Conservation (phyloP, 495 filamentous ascomycete species). For the Penicillium daleae region DNA sequence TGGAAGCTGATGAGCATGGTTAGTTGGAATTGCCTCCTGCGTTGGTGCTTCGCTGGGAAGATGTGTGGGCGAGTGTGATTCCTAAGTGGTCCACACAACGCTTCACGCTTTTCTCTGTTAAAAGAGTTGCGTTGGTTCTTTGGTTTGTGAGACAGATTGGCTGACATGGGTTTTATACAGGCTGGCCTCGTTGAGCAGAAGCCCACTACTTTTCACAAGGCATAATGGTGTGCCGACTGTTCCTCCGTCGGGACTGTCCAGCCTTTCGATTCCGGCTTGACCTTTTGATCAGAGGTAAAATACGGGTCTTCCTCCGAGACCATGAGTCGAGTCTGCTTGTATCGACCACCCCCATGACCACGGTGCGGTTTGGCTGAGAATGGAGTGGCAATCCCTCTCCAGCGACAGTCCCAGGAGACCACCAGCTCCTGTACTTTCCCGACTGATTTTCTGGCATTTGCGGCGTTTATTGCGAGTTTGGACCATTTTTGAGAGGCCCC, state of each 20-base stretch:
- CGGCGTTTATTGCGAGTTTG: conserved; percentile 40
- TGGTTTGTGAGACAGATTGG: background rate
- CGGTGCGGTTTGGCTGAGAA: background rate
- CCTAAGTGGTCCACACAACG: background rate
- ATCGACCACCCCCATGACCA: background rate
- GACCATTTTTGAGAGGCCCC: conserved; percentile 22
- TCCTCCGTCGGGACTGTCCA: conserved; percentile 6
- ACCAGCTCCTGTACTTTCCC: conserved; percentile 4
- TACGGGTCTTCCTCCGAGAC: background rate
- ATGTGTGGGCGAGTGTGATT: background rate
- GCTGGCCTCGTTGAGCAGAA: conserved; percentile 39
- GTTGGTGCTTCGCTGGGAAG: background rate
- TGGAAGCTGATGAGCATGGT: conserved; percentile 90
- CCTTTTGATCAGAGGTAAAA: background rate
- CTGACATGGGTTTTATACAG: conserved; percentile 15
- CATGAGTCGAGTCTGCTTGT: background rate
- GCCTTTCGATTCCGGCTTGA: background rate
- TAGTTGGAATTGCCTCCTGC: conserved; percentile 33
- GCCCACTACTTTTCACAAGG: conserved; percentile 32
- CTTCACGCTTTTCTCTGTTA: background rate
- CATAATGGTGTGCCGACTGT: conserved; percentile 12
- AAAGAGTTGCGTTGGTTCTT: background rate
- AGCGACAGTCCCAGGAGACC: background rate
- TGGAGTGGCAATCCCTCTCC: background rate
- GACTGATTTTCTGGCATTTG: conserved; percentile 34